These are phyloP conservation scores for Babesia ovata DNA, from an alignment of 169 alveolate genomes.

Conservation along the genomic window DNA sequence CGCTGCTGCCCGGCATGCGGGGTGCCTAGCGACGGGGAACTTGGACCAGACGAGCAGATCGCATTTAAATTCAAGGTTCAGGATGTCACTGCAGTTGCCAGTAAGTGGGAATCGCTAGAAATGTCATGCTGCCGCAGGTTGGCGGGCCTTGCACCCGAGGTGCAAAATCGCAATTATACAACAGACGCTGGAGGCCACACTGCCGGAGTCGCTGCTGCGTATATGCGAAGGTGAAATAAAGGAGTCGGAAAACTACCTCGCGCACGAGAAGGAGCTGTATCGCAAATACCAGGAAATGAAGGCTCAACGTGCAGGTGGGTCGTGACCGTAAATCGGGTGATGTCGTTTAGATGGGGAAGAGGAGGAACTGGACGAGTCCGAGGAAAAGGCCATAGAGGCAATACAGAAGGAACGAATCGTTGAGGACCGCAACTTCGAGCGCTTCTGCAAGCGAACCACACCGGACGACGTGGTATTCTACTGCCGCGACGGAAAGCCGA, in stretches of 20 bases:
- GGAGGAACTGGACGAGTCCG: conserved; percentile 61
- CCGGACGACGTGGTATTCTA: conserved; percentile 62
- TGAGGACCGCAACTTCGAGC: conserved; percentile 47
- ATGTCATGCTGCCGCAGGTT: conserved; percentile 1
- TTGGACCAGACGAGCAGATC: neutral
- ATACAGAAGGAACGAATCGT: conserved; percentile 49
- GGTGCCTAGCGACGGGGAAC: conserved; percentile 40
- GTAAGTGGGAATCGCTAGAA: neutral
- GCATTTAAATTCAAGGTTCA: conserved; percentile 6
- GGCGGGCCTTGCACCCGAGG: conserved; percentile 57
- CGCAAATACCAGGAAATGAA: conserved; percentile 32
- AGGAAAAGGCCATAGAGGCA: conserved; percentile 65
- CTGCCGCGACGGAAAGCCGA: conserved; percentile 63
- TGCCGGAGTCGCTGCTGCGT: conserved; percentile 53
- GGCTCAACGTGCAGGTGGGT: conserved; percentile 46
- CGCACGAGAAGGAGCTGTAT: conserved; percentile 58
- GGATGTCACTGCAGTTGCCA: conserved; percentile 14
- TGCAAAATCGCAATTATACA: conserved; percentile 60
- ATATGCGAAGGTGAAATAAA: conserved; percentile 63
- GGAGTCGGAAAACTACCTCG: conserved; percentile 38
- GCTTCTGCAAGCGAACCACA: conserved; percentile 60
- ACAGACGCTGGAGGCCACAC: conserved; percentile 41
- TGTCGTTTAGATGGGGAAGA: neutral
- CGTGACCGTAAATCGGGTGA: neutral
- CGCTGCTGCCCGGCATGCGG: conserved; percentile 68